A percentile compares a stretch with the other conserved stretches of the same genome.
Evolutionary conservation across 352 stramenopile genomes (phyloP).

Genomic region (Plasmopara halstedii): DNA sequence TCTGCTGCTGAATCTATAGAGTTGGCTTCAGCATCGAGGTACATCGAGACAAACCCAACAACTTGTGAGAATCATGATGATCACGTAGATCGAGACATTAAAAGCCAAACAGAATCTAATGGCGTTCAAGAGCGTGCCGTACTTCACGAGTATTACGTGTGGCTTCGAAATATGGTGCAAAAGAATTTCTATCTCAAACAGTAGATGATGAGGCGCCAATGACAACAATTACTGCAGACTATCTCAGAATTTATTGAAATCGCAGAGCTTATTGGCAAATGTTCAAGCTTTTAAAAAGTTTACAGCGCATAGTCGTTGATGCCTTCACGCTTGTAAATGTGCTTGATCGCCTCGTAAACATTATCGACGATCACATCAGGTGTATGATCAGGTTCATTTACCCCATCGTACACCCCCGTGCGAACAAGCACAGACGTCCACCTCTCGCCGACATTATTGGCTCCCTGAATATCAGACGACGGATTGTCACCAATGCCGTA

Average conservation of each 20-base stretch:
- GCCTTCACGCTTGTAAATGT: conserved; percentile 61
- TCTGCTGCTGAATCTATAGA: conserved; percentile 11
- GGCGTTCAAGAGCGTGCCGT: conserved; percentile 66
- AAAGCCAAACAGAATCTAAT: conserved; percentile 9
- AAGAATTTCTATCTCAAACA: no score
- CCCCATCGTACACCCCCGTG: conserved; percentile 78
- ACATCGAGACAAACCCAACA: neutral
- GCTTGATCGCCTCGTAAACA: conserved; percentile 69
- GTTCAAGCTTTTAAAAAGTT: neutral
- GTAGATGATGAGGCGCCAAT: no score
- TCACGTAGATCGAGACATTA: conserved; percentile 1
- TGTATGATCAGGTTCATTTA: conserved; percentile 48
- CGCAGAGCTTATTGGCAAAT: no score
- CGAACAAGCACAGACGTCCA: conserved; percentile 85
- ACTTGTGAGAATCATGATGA: conserved; percentile 1
- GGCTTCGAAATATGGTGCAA: conserved; percentile 47
- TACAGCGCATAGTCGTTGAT: conserved; percentile 36
- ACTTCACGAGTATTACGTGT: conserved; percentile 74
- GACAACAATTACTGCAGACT: no score
- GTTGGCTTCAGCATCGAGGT: conserved; percentile 3
- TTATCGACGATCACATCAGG: conserved; percentile 54
- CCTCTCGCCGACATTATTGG: conserved; percentile 71
- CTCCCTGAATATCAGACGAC: conserved; percentile 77
- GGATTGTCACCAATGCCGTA: conserved; percentile 89
- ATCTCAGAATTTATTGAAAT: no score